These are phyloP conservation scores for Phytophthora cactorum DNA, from an alignment of 352 stramenopile genomes.

Conservation along the genomic window DNA sequence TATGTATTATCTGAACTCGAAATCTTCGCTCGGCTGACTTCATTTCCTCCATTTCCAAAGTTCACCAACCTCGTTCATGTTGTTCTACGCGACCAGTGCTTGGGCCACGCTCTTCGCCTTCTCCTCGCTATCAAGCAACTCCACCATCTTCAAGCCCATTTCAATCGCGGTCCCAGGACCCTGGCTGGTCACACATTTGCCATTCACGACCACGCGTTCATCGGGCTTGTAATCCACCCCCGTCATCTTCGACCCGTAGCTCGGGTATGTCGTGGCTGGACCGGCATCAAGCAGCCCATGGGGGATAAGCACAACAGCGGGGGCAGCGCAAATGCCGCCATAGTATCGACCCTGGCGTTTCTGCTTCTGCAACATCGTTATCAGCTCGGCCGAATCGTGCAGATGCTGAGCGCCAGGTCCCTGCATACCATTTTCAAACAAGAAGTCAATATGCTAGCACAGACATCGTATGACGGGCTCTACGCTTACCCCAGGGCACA, in stretches of 20 bases:
- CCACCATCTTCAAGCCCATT: constrained; percentile 76
- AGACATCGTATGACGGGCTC: too few species aligned
- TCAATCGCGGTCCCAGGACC: constrained; percentile 75
- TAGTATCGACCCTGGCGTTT: constrained; percentile 63
- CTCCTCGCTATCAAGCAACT: constrained; percentile 60
- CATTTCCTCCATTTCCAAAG: too few species aligned
- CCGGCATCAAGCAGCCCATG: constrained; percentile 56
- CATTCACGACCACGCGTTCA: constrained; percentile 64
- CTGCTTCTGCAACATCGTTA: constrained; percentile 62
- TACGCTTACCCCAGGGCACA: constrained; percentile 57
- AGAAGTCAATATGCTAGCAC: too few species aligned
- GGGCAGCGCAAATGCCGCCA: constrained; percentile 73
- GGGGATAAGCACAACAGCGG: constrained; percentile 60
- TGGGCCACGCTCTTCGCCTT: constrained; percentile 63
- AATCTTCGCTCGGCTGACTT: too few species aligned
- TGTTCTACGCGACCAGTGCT: constrained; percentile 16
- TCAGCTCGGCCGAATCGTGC: constrained; percentile 58
- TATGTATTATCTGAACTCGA: too few species aligned
- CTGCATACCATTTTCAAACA: constrained; percentile 27
- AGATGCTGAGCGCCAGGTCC: constrained; percentile 66
- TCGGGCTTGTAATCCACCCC: constrained; percentile 40
- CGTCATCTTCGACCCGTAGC: constrained; percentile 62
- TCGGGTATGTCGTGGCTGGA: constrained; percentile 58
- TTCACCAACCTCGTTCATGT: too few species aligned
- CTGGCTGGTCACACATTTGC: constrained; percentile 74